These are phyloP conservation scores for Arthrocladium fulminans DNA, from an alignment of 2,329 filamentous ascomycete genomes.

Conservation along the genomic window DNA sequence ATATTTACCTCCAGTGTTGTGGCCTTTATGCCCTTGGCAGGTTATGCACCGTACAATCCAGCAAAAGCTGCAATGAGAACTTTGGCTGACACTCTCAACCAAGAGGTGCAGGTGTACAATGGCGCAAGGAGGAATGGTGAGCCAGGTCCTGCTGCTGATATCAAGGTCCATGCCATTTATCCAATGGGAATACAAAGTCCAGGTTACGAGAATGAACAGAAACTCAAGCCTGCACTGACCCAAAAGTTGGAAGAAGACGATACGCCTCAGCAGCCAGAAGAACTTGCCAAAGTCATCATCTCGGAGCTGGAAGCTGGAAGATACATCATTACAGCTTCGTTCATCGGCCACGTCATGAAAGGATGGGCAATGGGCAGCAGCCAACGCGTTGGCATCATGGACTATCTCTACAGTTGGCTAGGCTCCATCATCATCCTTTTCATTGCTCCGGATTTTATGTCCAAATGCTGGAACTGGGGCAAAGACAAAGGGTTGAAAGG, in stretches of 20 bases:
- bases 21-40: slow-evolving; percentile 67
- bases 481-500: slow-evolving; percentile 39
- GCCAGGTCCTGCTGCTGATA: slow-evolving; percentile 48
- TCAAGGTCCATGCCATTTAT: slow-evolving; percentile 72
- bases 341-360: slow-evolving; percentile 64
- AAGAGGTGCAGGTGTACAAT: slow-evolving; percentile 81
- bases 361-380: slow-evolving; percentile 48
- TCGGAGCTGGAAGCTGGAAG: slow-evolving; percentile 69
- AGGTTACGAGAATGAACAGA: slow-evolving; percentile 66
- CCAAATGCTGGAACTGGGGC: slow-evolving; percentile 50
- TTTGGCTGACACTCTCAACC: slow-evolving; percentile 71
- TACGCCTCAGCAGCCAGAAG: slow-evolving; percentile 65
- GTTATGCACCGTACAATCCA: slow-evolving; percentile 76
- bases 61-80: slow-evolving; percentile 77
- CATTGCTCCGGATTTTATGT: slow-evolving; percentile 48
- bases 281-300: slow-evolving; percentile 64
- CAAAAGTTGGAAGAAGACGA: slow-evolving; percentile 74
- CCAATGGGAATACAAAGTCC: slow-evolving; percentile 75
- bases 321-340: slow-evolving; percentile 68
- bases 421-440: slow-evolving; percentile 48
- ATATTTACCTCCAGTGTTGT: slow-evolving; percentile 76
- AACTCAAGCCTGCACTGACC: slow-evolving; percentile 71
- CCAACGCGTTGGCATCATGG: slow-evolving; percentile 42
- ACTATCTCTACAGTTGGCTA: slow-evolving; percentile 48
- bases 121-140: slow-evolving; percentile 37